These are phyloP conservation scores for Colletotrichum siamense DNA, from an alignment of 2,329 filamentous ascomycete species.

Conservation along the genomic window DNA sequence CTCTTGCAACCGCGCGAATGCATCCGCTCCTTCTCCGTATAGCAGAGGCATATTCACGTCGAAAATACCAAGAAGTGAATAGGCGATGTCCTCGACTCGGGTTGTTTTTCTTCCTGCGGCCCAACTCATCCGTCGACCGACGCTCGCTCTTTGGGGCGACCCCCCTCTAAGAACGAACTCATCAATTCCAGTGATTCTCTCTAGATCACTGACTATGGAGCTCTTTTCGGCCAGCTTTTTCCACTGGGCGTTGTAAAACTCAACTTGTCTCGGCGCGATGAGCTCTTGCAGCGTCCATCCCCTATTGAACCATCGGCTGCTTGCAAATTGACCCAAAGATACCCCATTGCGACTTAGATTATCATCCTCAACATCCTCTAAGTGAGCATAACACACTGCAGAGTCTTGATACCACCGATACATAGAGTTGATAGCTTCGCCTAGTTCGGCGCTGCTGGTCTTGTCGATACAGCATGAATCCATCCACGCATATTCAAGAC, in stretches of 20 bases:
- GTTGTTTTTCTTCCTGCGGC: slow-evolving; percentile 27
- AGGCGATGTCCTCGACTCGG: slow-evolving; percentile 28
- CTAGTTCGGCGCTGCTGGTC: slow-evolving; percentile 33
- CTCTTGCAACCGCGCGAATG: slow-evolving; percentile 26
- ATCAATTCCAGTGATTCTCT: not conserved
- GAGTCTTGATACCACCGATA: slow-evolving; percentile 39
- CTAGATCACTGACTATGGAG: not conserved
- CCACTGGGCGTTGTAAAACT: not conserved
- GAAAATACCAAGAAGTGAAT: slow-evolving; percentile 32
- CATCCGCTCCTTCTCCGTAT: slow-evolving; percentile 29
- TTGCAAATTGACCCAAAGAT: not conserved
- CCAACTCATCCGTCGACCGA: slow-evolving; percentile 34
- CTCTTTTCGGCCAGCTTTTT: not conserved
- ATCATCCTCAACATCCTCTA: slow-evolving; percentile 26
- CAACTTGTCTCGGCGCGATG: not conserved
- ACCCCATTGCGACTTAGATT: not conserved
- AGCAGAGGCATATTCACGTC: slow-evolving; percentile 30
- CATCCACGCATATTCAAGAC: slow-evolving; percentile 37
- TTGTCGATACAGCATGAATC: slow-evolving; percentile 42
- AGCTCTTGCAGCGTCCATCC: not conserved
- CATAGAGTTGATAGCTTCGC: slow-evolving; percentile 33
- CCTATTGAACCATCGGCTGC: not conserved
- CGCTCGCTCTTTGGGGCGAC: slow-evolving; percentile 5
- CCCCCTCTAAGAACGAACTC: not conserved
- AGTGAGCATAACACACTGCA: slow-evolving; percentile 36